phyloP scores from a whole-genome alignment of 768 basidiomycete genomes.

The Tylopilus subfusipes region DNA sequence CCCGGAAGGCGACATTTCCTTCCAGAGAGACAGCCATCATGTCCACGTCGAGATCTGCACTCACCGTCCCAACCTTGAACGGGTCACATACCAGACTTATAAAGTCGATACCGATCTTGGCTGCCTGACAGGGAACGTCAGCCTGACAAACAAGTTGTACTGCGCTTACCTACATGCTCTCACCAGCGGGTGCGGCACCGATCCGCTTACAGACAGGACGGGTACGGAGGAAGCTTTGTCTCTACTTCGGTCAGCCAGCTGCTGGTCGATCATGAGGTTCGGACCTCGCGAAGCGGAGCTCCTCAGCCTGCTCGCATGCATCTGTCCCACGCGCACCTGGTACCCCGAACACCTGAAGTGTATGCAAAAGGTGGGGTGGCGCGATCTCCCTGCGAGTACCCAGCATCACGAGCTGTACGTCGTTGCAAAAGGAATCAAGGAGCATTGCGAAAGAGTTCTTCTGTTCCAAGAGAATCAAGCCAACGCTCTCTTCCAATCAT shows the following conservation, averaged over 20 bases:
- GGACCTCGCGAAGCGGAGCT: constrained; percentile 26
- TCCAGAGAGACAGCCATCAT: constrained; percentile 10
- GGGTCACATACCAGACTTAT: constrained; percentile 28
- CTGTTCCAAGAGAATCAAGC: constrained; percentile 7
- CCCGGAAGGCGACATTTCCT: constrained; percentile 35
- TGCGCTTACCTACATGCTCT: constrained; percentile 45
- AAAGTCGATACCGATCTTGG: constrained; percentile 30
- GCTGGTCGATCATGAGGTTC: constrained; percentile 41
- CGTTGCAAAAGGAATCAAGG: constrained; percentile 25
- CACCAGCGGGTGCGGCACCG: constrained; percentile 36
- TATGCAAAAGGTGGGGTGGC: constrained; percentile 16
- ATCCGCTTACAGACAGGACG: constrained; percentile 41
- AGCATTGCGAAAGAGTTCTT: constrained; percentile 20
- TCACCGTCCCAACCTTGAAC: neutral
- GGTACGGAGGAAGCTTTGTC: constrained; percentile 44
- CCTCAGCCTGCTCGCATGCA: constrained; percentile 32
- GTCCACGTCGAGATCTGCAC: constrained; percentile 16
- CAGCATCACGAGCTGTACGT: constrained; percentile 30
- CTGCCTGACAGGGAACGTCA: constrained; percentile 26
- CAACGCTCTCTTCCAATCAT: neutral
- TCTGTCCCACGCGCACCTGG: constrained; percentile 37
- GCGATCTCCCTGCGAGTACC: constrained; percentile 15
- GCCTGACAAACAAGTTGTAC: constrained; percentile 31
- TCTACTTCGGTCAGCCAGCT: constrained; percentile 36
- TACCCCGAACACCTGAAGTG: constrained; percentile 30